Evolutionary conservation across 2,329 filamentous ascomycete genomes (phyloP), one percentile per base, ranked within the genome.

Genomic region (Pseudogymnoascus verrucosus): DNA sequence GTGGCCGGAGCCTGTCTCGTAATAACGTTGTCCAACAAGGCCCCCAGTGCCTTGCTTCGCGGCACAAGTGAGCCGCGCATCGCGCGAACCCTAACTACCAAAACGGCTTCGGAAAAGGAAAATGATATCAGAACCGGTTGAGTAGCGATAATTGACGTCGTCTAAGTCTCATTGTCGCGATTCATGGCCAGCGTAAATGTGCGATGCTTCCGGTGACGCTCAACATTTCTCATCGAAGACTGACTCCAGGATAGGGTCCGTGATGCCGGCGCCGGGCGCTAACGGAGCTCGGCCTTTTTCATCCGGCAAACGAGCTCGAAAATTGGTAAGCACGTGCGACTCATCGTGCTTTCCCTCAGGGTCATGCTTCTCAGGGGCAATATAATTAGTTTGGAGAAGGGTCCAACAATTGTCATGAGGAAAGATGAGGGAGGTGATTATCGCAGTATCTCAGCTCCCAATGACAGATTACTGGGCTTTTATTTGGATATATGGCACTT

Each of bases 21-120:
- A 39, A 42, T 42, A 42, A 61, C 59, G 36, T 39, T 61, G n/a
- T 61, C 59, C 36, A 61, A 42, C 59, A 61, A 42, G 39, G 59
- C 59, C 39, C 59, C 19, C 34, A 61, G n/a, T 57, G 51, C 51
- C 51, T 34, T 57, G 34, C 59, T 61, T 31, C 59, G 34, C 19
- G 59, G 59, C 19, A 61, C 59, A 61, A 61, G 59, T 61, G 59
- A 61, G 39, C 59, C 59, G 59, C 59, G 61, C 61, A 62, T 62
- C 28, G 37, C 61, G 61, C 51, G 28, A 34, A 14, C 51, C 40
- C 23, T 36, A 51, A 44, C 26, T 51, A 54, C 61, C 36, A 61
- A 31, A 42, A 61, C 34, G 26, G 59, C 39, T 61, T 61, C 39
- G 26, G 14, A 28, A 39, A 42, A 12, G 36, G 12, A 61, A 42